A percentile compares a stretch with the other conserved stretches of the same genome.
These are phyloP conservation scores for Pseudogymnoascus verrucosus DNA, from an alignment of 2,329 filamentous ascomycete genomes.

Conservation along the genomic window DNA sequence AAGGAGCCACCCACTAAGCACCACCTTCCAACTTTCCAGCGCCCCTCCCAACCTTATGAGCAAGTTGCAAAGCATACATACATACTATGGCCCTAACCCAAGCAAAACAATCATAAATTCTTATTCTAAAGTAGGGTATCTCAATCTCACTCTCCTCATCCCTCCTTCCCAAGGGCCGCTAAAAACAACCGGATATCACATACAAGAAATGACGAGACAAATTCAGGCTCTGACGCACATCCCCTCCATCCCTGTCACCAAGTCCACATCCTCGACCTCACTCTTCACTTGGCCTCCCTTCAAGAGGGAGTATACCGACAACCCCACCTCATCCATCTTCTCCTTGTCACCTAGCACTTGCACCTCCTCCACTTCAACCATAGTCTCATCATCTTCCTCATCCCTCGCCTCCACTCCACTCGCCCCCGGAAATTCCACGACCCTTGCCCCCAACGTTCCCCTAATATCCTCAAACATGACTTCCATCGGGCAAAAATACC, in stretches of 20 bases:
- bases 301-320: conserved; percentile 1
- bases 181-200: background rate
- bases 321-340: background rate
- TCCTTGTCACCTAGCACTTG: background rate
- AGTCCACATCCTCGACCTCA: background rate
- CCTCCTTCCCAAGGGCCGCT: background rate
- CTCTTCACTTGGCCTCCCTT: background rate
- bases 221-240: conserved; percentile 5
- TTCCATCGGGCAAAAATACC: conserved; percentile 95
- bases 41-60: background rate
- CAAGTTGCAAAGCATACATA: background rate
- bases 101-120: background rate
- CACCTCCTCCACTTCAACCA: background rate
- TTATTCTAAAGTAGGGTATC: conserved; percentile 3
- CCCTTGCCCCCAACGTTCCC: conserved; percentile 61
- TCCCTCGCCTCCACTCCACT: background rate
- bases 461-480: conserved; percentile 79
- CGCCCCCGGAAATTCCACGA: conserved; percentile 58
- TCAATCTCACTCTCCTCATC: background rate
- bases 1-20: background rate
- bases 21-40: background rate
- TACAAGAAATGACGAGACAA: background rate
- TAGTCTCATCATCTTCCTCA: background rate
- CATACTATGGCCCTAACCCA: background rate
- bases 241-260: conserved; percentile 1